phyloP scores from a whole-genome alignment of 352 stramenopile genomes.

The Phytophthora pseudosyringae region DNA sequence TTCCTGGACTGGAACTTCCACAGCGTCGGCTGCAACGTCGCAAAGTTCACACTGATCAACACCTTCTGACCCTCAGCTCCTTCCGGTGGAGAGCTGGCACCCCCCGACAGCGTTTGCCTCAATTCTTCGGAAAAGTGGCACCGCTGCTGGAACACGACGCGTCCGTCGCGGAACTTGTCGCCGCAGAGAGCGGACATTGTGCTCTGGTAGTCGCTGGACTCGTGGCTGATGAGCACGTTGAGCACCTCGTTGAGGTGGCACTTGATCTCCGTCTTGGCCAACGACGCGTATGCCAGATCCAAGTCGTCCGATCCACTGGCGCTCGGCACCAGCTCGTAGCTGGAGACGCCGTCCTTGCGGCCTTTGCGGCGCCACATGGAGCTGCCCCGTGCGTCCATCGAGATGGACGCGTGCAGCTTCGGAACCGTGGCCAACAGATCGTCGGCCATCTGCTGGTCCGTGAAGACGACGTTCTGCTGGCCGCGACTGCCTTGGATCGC shows the following conservation, averaged over 20 bases:
- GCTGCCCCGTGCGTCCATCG: constrained; percentile 21
- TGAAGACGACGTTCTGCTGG: constrained; percentile 34
- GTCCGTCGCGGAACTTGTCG: constrained; percentile 44
- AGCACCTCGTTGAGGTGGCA: constrained; percentile 61
- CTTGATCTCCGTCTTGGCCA: constrained; percentile 53
- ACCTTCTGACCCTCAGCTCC: constrained; percentile 33
- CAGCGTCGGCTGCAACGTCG: constrained; percentile 37
- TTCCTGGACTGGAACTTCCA: constrained; percentile 38
- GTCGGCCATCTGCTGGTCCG: constrained; percentile 46
- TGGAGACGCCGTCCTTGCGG: constrained; percentile 45
- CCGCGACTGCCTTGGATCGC: constrained; percentile 31
- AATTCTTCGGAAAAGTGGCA: constrained; percentile 41
- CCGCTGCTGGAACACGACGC: constrained; percentile 47
- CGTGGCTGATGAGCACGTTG: constrained; percentile 34
- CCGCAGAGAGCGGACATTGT: constrained; percentile 49
- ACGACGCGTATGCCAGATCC: constrained; percentile 48
- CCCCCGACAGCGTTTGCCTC: constrained; percentile 30
- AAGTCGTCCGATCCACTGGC: constrained; percentile 36
- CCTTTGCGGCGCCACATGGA: constrained; percentile 40
- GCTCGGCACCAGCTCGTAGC: constrained; percentile 44
- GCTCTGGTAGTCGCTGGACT: constrained; percentile 45
- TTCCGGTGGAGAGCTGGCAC: constrained; percentile 9
- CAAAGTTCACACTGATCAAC: constrained; percentile 41
- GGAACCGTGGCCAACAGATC: constrained; percentile 40
- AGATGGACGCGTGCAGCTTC: constrained; percentile 42